Conservation (phyloP, 2,329 filamentous ascomycete species). For the Cyphellophora europaea region DNA sequence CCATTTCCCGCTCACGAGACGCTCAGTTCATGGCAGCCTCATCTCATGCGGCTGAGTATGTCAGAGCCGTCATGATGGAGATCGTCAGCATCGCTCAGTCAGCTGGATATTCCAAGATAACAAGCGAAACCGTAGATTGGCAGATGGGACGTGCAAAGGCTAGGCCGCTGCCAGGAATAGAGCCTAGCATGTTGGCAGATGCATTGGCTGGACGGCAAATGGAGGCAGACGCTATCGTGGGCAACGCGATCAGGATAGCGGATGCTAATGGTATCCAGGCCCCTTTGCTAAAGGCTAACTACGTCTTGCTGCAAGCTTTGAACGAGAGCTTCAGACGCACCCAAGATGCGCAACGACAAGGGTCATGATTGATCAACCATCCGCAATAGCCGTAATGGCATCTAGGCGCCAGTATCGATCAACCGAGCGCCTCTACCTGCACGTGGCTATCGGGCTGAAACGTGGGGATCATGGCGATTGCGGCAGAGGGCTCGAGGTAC, state of each 20-base stretch:
- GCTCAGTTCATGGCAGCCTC: conserved; percentile 39
- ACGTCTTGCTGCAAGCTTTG: conserved; percentile 33
- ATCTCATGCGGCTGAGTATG: conserved; percentile 20
- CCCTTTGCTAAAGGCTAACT: conserved; percentile 34
- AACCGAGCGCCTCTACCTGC: too few species aligned
- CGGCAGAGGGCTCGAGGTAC: too few species aligned
- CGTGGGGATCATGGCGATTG: too few species aligned
- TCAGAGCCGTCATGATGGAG: conserved; percentile 37
- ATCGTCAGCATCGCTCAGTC: conserved; percentile 32
- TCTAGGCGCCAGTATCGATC: too few species aligned
- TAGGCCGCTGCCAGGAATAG: conserved; percentile 29
- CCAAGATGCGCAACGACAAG: too few species aligned
- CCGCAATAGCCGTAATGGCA: too few species aligned
- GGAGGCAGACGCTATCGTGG: conserved; percentile 43
- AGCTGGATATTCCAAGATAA: conserved; percentile 28
- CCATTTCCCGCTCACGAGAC: conserved; percentile 45
- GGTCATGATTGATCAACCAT: too few species aligned
- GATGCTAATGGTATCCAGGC: conserved; percentile 29
- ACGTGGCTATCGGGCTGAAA: too few species aligned
- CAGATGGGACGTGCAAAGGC: conserved; percentile 29
- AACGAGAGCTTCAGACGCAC: conserved; percentile 11
- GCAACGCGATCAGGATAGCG: conserved; percentile 35
- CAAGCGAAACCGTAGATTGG: conserved; percentile 26
- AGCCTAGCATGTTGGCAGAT: conserved; percentile 43
- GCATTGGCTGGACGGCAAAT: conserved; percentile 30